Conservation (phyloP, 2,329 filamentous ascomycete species). For the Didymosphaeria variabile region DNA sequence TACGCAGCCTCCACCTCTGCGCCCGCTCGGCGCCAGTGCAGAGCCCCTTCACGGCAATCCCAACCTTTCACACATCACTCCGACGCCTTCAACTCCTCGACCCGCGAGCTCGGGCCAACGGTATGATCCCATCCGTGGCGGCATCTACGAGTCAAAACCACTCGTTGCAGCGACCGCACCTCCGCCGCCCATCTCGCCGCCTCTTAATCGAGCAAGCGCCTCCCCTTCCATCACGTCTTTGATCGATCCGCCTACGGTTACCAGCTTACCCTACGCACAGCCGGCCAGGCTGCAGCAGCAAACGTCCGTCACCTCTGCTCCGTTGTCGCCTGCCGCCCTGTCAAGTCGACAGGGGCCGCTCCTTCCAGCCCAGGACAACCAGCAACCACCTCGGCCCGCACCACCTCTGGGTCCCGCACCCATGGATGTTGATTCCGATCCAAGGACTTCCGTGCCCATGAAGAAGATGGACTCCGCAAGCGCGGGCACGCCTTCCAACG, state of each 20-base stretch:
- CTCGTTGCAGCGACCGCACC: slow-evolving; percentile 55
- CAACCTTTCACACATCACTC: slow-evolving; percentile 49
- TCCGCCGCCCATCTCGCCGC: slow-evolving; percentile 57
- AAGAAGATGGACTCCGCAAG: slow-evolving; percentile 44
- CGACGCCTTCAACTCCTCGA: slow-evolving; percentile 60
- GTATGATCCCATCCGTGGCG: slow-evolving; percentile 87
- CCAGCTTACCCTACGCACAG: slow-evolving; percentile 48
- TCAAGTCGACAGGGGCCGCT: slow-evolving; percentile 36
- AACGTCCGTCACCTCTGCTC: slow-evolving; percentile 50
- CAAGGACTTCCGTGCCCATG: slow-evolving; percentile 37
- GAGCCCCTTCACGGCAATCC: slow-evolving; percentile 50
- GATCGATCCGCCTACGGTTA: slow-evolving; percentile 72
- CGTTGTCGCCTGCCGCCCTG: slow-evolving; percentile 49
- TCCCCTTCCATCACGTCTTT: slow-evolving; percentile 93
- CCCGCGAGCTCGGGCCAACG: slow-evolving; percentile 77
- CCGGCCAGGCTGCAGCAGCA: slow-evolving; percentile 46
- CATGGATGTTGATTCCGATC: slow-evolving; percentile 51
- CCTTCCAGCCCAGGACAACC: slow-evolving; percentile 41
- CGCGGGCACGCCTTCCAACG: slow-evolving; percentile 54
- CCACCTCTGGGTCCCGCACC: slow-evolving; percentile 35
- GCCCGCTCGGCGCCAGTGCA: slow-evolving; percentile 51
- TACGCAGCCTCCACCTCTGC: slow-evolving; percentile 35
- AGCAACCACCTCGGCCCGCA: slow-evolving; percentile 27
- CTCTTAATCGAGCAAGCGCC: slow-evolving; percentile 77
- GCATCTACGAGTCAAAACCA: slow-evolving; percentile 55